Percentiles rank a stretch among this genome's conserved stretches.
These are phyloP conservation scores for Metschnikowia arizonensis DNA, from an alignment of 805 yeast genomes.

Conservation along the genomic window DNA sequence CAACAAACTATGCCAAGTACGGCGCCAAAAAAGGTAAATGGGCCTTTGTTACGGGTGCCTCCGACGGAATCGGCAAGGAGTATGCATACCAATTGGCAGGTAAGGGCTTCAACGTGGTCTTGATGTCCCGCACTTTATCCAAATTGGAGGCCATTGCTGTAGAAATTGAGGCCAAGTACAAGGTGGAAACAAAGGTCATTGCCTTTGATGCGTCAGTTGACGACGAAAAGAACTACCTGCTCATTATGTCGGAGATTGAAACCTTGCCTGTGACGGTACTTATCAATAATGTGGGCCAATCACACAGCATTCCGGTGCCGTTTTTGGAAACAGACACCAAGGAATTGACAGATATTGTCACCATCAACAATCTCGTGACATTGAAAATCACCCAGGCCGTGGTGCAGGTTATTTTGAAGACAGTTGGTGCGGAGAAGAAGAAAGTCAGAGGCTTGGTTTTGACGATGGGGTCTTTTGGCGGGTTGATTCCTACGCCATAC, in stretches of 20 bases:
- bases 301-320: slow-evolving; percentile 93
- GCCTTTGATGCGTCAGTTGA: slow-evolving; percentile 79
- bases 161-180: slow-evolving; percentile 56
- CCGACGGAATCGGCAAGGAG: slow-evolving; percentile 97
- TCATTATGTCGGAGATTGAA: slow-evolving; percentile 44
- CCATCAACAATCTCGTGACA: slow-evolving; percentile 82
- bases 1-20: slow-evolving; percentile 56
- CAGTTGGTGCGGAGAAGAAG: slow-evolving; percentile 41
- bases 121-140: slow-evolving; percentile 78
- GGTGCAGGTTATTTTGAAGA: slow-evolving; percentile 60
- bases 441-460: slow-evolving; percentile 68
- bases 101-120: slow-evolving; percentile 75
- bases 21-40: slow-evolving; percentile 73
- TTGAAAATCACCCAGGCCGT: slow-evolving; percentile 78
- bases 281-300: slow-evolving; percentile 90
- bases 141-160: slow-evolving; percentile 65
- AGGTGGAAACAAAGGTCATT: slow-evolving; percentile 58
- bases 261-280: slow-evolving; percentile 66
- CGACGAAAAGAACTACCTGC: slow-evolving; percentile 49
- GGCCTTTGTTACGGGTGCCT: slow-evolving; percentile 97
- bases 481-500: slow-evolving; percentile 85
- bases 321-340: slow-evolving; percentile 71
- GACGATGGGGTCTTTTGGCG: slow-evolving; percentile 97
- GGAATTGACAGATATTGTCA: slow-evolving; percentile 76
- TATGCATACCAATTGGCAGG: slow-evolving; percentile 81